phyloP scores from a whole-genome alignment of 1,139 yeast genomes.

The Blastobotrys proliferans region DNA sequence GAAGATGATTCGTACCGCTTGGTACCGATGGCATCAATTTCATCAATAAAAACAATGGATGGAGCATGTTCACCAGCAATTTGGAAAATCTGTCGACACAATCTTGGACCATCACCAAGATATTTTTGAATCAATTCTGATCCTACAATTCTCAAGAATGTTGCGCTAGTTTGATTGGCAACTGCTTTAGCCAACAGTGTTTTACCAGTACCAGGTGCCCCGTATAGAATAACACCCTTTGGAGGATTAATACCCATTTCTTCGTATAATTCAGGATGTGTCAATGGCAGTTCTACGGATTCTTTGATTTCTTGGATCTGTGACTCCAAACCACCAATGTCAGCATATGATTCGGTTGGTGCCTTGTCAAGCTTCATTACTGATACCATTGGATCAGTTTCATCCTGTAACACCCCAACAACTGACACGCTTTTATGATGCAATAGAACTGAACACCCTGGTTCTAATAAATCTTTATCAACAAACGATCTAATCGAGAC shows the following conservation, averaged over 20 bases:
- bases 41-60: constrained; percentile 95
- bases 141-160: constrained; percentile 93
- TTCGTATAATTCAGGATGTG: constrained; percentile 96
- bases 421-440: constrained; percentile 94
- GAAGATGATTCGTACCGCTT: constrained; percentile 94
- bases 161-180: constrained; percentile 96
- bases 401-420: constrained; percentile 95
- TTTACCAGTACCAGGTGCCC: constrained; percentile 99
- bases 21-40: constrained; percentile 98
- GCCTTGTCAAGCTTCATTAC: constrained; percentile 98
- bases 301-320: constrained; percentile 98
- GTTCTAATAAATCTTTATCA: constrained; percentile 92
- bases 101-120: constrained; percentile 96
- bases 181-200: constrained; percentile 96
- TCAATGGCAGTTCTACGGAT: constrained; percentile 93
- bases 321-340: constrained; percentile 92
- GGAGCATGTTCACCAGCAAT: constrained; percentile 98
- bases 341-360: constrained; percentile 95
- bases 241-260: constrained; percentile 99
- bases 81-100: constrained; percentile 91
- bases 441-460: constrained; percentile 94
- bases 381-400: constrained; percentile 95
- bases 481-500: constrained; percentile 96
- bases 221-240: constrained; percentile 95
- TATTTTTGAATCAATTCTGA: constrained; percentile 96